Conservation (phyloP, 1,284 basidiomycete genomes). For the Pseudozyma pruni region DNA sequence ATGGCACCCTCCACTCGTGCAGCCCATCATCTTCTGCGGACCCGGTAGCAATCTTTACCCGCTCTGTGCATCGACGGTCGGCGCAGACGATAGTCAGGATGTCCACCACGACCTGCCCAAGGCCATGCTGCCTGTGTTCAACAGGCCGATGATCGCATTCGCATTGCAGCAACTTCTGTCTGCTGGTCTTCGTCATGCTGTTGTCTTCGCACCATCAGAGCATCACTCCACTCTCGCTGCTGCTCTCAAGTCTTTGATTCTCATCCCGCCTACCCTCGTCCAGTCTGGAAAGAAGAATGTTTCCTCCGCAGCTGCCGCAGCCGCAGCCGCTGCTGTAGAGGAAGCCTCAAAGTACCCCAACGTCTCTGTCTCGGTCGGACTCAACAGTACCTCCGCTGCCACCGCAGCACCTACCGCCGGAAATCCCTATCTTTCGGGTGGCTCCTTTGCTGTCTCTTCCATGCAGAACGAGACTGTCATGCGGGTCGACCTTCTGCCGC, state of each 20-base stretch:
- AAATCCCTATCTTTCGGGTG: slow-evolving; percentile 32
- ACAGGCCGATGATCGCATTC: slow-evolving; percentile 64
- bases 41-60: slow-evolving; percentile 64
- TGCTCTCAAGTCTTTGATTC: slow-evolving; percentile 59
- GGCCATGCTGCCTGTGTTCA: slow-evolving; percentile 65
- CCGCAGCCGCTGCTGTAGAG: slow-evolving; percentile 36
- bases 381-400: slow-evolving; percentile 30
- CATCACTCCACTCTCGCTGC: slow-evolving; percentile 56
- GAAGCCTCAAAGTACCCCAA: slow-evolving; percentile 47
- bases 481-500: slow-evolving; percentile 59
- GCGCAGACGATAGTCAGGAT: slow-evolving; percentile 16
- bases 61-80: slow-evolving; percentile 49
- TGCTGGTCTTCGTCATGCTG: slow-evolving; percentile 56
- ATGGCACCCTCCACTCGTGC: slow-evolving; percentile 46
- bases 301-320: slow-evolving; percentile 35
- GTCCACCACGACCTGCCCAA: slow-evolving; percentile 48
- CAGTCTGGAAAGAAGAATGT: slow-evolving; percentile 37
- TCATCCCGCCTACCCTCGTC: slow-evolving; percentile 44
- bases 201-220: slow-evolving; percentile 62
- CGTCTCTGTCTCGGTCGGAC: slow-evolving; percentile 51
- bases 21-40: slow-evolving; percentile 65
- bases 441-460: slow-evolving; percentile 34
- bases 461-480: slow-evolving; percentile 44
- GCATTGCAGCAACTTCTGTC: slow-evolving; percentile 62
- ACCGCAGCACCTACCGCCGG: slow-evolving; percentile 16